A percentile compares a stretch with the other conserved stretches of the same genome.
These are phyloP conservation scores for Eutrema yunnanense DNA, from an alignment of 345 rosid species.

Conservation along the genomic window DNA sequence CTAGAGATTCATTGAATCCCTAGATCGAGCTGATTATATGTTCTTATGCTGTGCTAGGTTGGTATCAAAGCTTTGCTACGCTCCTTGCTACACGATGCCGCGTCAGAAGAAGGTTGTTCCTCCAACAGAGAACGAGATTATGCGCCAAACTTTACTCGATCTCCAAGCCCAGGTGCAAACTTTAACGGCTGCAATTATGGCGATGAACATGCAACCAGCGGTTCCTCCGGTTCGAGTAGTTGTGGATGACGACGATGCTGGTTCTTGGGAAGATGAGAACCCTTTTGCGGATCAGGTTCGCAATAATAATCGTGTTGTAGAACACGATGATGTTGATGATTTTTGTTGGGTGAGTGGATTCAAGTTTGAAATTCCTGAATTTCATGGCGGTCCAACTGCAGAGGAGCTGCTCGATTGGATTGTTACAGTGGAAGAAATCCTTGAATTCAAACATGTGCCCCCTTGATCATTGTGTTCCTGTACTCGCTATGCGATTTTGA, in stretches of 20 bases:
- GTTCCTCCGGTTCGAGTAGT: no score
- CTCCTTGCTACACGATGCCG: neutral
- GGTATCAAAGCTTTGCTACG: neutral
- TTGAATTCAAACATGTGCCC: neutral
- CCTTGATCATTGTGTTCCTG: neutral
- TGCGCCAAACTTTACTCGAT: no score
- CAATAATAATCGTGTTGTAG: no score
- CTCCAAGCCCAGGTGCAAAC: no score
- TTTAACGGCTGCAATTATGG: no score
- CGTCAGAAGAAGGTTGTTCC: no score
- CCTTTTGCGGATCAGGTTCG: no score
- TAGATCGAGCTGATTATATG: neutral
- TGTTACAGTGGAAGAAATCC: neutral
- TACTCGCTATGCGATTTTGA: neutral
- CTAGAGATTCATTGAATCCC: neutral
- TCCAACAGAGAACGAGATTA: no score
- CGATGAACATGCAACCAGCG: no score
- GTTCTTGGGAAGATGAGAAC: no score
- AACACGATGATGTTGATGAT: no score
- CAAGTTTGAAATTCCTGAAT: neutral
- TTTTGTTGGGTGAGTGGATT: neutral
- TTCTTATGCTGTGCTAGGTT: neutral
- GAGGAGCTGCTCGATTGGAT: neutral
- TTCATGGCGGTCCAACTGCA: neutral
- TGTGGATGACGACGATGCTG: no score